phyloP scores from a whole-genome alignment of 2,329 filamentous ascomycete genomes.

The Chalara sp. region DNA sequence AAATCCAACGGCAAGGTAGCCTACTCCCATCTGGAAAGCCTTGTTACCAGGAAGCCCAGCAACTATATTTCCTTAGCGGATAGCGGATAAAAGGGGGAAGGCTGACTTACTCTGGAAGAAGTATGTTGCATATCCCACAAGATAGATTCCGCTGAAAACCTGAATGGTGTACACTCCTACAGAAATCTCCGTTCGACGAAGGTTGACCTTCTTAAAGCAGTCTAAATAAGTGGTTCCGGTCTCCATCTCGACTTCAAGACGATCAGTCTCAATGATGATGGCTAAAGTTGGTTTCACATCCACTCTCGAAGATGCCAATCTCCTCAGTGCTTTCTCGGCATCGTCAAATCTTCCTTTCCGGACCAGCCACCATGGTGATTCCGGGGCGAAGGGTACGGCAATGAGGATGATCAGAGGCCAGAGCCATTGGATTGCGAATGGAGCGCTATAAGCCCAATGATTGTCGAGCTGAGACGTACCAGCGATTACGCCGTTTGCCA shows the following conservation, averaged over 20 bases:
- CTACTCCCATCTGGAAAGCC: slow-evolving; percentile 32
- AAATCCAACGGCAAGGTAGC: slow-evolving; percentile 11
- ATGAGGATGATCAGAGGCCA: slow-evolving; percentile 41
- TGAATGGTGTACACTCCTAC: slow-evolving; percentile 51
- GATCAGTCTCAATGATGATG: slow-evolving; percentile 49
- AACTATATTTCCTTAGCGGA: too few species aligned
- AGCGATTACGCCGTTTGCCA: slow-evolving; percentile 40
- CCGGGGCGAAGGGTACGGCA: slow-evolving; percentile 39
- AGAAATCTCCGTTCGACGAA: slow-evolving; percentile 46
- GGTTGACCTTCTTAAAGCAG: slow-evolving; percentile 45
- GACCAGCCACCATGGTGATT: slow-evolving; percentile 44
- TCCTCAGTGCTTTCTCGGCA: slow-evolving; percentile 25
- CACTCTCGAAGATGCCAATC: slow-evolving; percentile 20
- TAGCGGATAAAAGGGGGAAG: neutral
- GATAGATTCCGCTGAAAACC: slow-evolving; percentile 55
- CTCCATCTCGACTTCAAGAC: slow-evolving; percentile 39
- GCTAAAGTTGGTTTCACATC: slow-evolving; percentile 39
- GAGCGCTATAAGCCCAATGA: slow-evolving; percentile 21
- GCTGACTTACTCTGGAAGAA: slow-evolving; percentile 40
- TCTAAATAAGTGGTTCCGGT: slow-evolving; percentile 39
- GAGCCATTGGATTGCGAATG: slow-evolving; percentile 43
- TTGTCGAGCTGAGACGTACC: slow-evolving; percentile 10
- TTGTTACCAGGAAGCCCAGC: neutral
- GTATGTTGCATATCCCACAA: slow-evolving; percentile 56
- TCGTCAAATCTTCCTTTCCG: slow-evolving; percentile 36